A percentile compares a stretch with the other conserved stretches of the same genome.
Evolutionary conservation across 306 rosid genomes (phyloP).

Genomic region (Cicer bijugum): DNA sequence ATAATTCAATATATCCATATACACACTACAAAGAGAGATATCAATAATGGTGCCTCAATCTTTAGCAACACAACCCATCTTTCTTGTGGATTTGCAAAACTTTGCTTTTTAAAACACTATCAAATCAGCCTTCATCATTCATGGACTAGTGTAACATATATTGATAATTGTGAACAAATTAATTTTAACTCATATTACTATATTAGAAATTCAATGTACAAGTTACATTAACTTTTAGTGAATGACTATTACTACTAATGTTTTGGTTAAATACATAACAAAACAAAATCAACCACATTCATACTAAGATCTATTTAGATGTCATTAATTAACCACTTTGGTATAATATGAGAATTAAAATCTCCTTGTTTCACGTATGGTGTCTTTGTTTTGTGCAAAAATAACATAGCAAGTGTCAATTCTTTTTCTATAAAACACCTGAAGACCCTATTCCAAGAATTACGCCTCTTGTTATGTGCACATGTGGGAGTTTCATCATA

Average conservation of each 20-base stretch:
- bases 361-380: constrained; percentile 41
- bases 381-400: constrained; percentile 17
- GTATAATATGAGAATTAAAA: not conserved
- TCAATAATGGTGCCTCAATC: constrained; percentile 44
- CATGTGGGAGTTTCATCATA: constrained; percentile 18
- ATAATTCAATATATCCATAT: constrained; percentile 6
- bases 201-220: constrained; percentile 1
- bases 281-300: constrained; percentile 22
- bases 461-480: constrained; percentile 40
- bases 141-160: constrained; percentile 17
- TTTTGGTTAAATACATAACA: constrained; percentile 13
- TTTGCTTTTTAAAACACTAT: constrained; percentile 43
- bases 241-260: not conserved
- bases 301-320: not conserved
- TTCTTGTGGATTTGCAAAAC: constrained; percentile 16
- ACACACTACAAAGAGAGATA: constrained; percentile 29
- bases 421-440: constrained; percentile 20
- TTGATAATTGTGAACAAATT: not conserved
- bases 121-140: constrained; percentile 13
- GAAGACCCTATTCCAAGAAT: constrained; percentile 40
- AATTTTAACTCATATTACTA: not conserved
- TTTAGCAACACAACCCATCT: constrained; percentile 42
- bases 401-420: constrained; percentile 45
- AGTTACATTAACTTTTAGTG: constrained; percentile 35
- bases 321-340: constrained; percentile 25